These are phyloP conservation scores for Epicoccum nigrum DNA, from an alignment of 2,329 filamentous ascomycete species.

Conservation along the genomic window DNA sequence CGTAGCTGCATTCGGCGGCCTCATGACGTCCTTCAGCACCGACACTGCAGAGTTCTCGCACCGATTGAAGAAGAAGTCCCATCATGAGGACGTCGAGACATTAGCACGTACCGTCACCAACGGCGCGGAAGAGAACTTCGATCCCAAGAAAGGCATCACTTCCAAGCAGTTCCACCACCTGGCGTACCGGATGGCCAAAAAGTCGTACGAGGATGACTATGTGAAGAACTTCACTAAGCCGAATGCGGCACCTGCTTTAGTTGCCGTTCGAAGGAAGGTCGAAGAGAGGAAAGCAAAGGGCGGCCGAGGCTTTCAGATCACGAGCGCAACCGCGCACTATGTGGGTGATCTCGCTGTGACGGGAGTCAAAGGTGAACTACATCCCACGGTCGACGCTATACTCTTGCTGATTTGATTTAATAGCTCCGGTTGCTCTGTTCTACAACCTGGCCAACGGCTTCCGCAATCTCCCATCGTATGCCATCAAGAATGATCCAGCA, in stretches of 20 bases:
- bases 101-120: constrained; percentile 1
- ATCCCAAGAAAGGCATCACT: constrained; percentile 4
- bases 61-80: constrained; percentile 13
- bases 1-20: constrained; percentile 19
- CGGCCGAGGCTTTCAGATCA: constrained; percentile 21
- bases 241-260: not conserved
- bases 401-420: not conserved
- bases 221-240: constrained; percentile 14
- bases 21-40: constrained; percentile 16
- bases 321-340: constrained; percentile 23
- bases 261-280: constrained; percentile 7
- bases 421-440: constrained; percentile 28
- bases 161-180: constrained; percentile 18
- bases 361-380: constrained; percentile 8
- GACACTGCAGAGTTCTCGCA: constrained; percentile 21
- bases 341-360: constrained; percentile 21
- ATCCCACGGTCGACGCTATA: too few species aligned
- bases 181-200: constrained; percentile 26
- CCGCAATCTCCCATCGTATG: constrained; percentile 25
- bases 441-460: constrained; percentile 31
- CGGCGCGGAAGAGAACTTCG: not conserved
- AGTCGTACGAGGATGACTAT: constrained; percentile 18
- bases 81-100: not conserved
- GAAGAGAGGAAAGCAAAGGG: constrained; percentile 14
- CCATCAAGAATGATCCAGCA: constrained; percentile 20